These are phyloP conservation scores for Tricholoma saponaceum DNA, from an alignment of 768 basidiomycete genomes.

Conservation along the genomic window DNA sequence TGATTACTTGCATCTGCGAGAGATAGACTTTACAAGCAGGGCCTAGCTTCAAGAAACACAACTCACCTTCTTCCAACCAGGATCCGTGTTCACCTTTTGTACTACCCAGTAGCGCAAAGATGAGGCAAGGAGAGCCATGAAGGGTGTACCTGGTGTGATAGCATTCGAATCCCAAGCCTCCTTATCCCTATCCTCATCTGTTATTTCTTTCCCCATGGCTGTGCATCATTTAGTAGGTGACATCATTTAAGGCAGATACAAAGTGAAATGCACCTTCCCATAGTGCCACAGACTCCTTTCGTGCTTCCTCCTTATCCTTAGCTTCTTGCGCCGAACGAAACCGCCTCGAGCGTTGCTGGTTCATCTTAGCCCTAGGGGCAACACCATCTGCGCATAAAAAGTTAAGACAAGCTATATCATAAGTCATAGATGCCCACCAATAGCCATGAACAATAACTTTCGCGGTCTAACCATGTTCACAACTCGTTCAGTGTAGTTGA, in stretches of 20 bases:
- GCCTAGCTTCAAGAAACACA: background rate
- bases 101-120: conserved; percentile 96
- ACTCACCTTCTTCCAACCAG: conserved; percentile 90
- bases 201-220: conserved; percentile 92
- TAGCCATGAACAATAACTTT: conserved; percentile 96
- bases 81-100: conserved; percentile 90
- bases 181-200: conserved; percentile 79
- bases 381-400: conserved; percentile 79
- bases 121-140: conserved; percentile 88
- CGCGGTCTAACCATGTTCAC: conserved; percentile 96
- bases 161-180: conserved; percentile 97
- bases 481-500: conserved; percentile 94
- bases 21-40: background rate
- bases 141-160: conserved; percentile 97
- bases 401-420: background rate
- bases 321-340: conserved; percentile 96
- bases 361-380: conserved; percentile 99
- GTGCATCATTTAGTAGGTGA: conserved; percentile 2
- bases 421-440: conserved; percentile 52
- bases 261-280: conserved; percentile 66
- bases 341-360: conserved; percentile 95
- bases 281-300: conserved; percentile 73
- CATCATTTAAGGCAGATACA: background rate
- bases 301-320: conserved; percentile 86
- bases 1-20: conserved; percentile 83